Percentiles rank a stretch among this genome's conserved stretches.
Evolutionary conservation across 2,329 filamentous ascomycete genomes (phyloP).

Genomic region (Hymenoscyphus occultus): DNA sequence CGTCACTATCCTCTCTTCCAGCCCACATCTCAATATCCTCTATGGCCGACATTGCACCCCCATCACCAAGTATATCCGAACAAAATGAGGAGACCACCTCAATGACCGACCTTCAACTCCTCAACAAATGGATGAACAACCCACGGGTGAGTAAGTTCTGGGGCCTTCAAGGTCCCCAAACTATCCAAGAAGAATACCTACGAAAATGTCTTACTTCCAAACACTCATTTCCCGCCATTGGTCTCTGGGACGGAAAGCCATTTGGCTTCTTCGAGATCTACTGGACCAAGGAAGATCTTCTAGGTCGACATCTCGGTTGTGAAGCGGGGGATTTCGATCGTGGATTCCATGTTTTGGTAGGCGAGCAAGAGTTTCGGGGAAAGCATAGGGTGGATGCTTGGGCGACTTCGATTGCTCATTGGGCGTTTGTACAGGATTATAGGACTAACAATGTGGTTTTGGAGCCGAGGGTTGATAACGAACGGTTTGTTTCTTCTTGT

Average conservation of each 20-base stretch:
- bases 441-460: conserved; percentile 80
- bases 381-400: conserved; percentile 72
- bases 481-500: conserved; percentile 58
- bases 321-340: conserved; percentile 77
- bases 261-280: conserved; percentile 99
- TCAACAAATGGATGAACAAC: conserved; percentile 87
- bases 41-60: conserved; percentile 40
- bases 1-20: conserved; percentile 32
- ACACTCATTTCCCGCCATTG: conserved; percentile 88
- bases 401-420: conserved; percentile 85
- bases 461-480: conserved; percentile 89
- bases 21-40: conserved; percentile 38
- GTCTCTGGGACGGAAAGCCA: conserved; percentile 88
- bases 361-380: conserved; percentile 88
- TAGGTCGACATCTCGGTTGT: conserved; percentile 69
- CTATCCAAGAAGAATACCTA: conserved; percentile 66
- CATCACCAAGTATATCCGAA: conserved; percentile 37
- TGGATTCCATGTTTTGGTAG: conserved; percentile 83
- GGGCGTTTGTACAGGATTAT: conserved; percentile 72
- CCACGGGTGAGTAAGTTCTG: conserved; percentile 83
- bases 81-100: conserved; percentile 28
- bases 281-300: conserved; percentile 89
- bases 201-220: conserved; percentile 58
- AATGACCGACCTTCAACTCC: conserved; percentile 60
- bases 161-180: conserved; percentile 60